phyloP scores from a whole-genome alignment of 2,329 filamentous ascomycete genomes.

The Trichoderma polysporum region DNA sequence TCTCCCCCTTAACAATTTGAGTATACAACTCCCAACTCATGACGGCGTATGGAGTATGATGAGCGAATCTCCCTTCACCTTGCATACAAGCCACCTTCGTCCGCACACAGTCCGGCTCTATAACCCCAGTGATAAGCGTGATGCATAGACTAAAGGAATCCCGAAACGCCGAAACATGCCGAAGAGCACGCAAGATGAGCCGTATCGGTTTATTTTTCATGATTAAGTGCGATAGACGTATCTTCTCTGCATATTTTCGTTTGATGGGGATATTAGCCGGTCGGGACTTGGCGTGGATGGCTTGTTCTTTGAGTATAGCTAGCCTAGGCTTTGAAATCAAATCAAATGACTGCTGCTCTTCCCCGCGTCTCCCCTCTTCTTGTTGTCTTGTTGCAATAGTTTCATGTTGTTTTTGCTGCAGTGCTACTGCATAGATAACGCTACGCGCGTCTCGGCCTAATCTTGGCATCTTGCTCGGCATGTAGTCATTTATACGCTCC shows the following conservation, averaged over 20 bases:
- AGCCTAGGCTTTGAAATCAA: neutral
- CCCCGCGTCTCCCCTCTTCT: neutral
- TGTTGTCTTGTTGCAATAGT: neutral
- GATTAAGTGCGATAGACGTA: neutral
- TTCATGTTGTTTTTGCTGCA: neutral
- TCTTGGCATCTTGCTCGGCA: neutral
- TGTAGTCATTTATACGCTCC: neutral
- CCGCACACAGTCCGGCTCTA: neutral
- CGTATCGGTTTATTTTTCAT: neutral
- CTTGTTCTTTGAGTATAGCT: neutral
- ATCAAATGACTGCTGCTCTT: neutral
- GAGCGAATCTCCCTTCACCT: slow-evolving; percentile 1
- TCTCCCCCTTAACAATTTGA: neutral
- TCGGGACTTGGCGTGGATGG: neutral
- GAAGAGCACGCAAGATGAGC: neutral
- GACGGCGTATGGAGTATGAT: slow-evolving; percentile 7
- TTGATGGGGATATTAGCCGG: neutral
- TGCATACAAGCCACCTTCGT: neutral
- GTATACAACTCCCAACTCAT: neutral
- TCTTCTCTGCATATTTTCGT: neutral
- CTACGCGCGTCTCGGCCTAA: neutral
- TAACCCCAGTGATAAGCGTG: neutral
- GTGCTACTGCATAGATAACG: neutral
- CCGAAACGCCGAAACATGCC: slow-evolving; percentile 16
- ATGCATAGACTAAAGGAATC: slow-evolving; percentile 4